Evolutionary conservation across 495 filamentous ascomycete genomes (phyloP).

Genomic region (Penicillium lividum): DNA sequence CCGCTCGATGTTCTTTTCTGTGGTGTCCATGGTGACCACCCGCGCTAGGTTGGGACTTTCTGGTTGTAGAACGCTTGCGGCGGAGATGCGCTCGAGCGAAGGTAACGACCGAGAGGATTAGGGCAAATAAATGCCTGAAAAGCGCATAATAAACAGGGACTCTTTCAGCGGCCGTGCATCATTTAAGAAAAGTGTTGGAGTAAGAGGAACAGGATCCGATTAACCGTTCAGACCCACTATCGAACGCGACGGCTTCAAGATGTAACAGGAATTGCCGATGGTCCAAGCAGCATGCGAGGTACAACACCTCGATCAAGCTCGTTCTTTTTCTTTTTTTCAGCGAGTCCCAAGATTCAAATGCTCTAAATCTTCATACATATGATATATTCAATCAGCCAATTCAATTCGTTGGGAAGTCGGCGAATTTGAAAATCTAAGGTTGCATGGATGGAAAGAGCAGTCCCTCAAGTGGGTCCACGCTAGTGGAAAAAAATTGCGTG

Average conservation of each 20-base stretch:
- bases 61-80: neutral
- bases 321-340: no score
- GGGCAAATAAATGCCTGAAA: neutral
- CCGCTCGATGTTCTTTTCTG: slow-evolving; percentile 13
- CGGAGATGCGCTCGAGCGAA: neutral
- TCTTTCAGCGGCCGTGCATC: neutral
- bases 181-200: slow-evolving; percentile 11
- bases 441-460: neutral
- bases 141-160: slow-evolving; percentile 12
- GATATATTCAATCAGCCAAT: neutral
- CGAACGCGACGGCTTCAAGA: slow-evolving; percentile 17
- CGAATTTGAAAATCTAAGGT: neutral
- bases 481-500: neutral
- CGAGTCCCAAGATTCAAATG: neutral
- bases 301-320: neutral
- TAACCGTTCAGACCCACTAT: slow-evolving; percentile 27
- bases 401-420: neutral
- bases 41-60: neutral
- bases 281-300: neutral
- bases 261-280: slow-evolving; percentile 15
- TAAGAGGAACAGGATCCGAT: slow-evolving; percentile 12
- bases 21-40: slow-evolving; percentile 13
- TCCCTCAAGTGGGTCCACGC: neutral
- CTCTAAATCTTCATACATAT: neutral
- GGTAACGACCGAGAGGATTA: neutral